Percentiles rank a stretch among this genome's conserved stretches.
Conservation (phyloP, 2,329 filamentous ascomycete genomes). For the Arthrobotrys entomopaga region DNA sequence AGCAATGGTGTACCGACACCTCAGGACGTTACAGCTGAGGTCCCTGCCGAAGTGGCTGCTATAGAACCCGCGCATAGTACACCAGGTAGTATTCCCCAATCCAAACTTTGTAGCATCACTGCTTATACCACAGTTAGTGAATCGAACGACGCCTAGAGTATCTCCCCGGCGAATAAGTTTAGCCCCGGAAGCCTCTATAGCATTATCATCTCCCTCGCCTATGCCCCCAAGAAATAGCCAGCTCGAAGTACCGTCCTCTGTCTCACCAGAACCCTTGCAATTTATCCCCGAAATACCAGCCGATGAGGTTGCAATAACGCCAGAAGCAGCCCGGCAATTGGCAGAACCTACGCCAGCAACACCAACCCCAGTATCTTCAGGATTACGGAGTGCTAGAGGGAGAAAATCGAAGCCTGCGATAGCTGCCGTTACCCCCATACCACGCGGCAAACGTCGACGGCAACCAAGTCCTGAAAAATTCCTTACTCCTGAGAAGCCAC, state of each 20-base stretch:
- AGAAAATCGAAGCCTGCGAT: conserved; percentile 22
- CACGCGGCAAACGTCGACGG: conserved; percentile 56
- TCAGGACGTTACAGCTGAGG: conserved; percentile 7
- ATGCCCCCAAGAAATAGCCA: conserved; percentile 26
- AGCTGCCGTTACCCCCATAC: conserved; percentile 52
- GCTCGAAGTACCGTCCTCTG: conserved; percentile 30
- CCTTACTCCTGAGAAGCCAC: conserved; percentile 44
- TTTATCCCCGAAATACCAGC: conserved; percentile 32
- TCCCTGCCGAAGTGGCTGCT: background rate
- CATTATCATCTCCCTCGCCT: conserved; percentile 44
- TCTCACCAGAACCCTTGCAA: conserved; percentile 42
- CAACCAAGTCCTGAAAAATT: conserved; percentile 57
- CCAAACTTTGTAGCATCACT: background rate
- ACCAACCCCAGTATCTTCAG: conserved; percentile 3
- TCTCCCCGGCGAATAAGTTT: conserved; percentile 26
- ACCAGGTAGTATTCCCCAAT: conserved; percentile 22
- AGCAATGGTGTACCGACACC: conserved; percentile 26
- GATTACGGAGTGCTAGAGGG: conserved; percentile 17
- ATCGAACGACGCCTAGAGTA: conserved; percentile 24
- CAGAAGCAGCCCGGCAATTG: conserved; percentile 10
- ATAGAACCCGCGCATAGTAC: conserved; percentile 14
- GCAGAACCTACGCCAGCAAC: conserved; percentile 5
- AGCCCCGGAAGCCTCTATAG: conserved; percentile 25
- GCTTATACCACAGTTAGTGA: conserved; percentile 20
- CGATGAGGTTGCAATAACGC: conserved; percentile 29